Percentiles rank a stretch among this genome's conserved stretches.
phyloP scores from a whole-genome alignment of 73 alveolate species.

The Chromera velia region DNA sequence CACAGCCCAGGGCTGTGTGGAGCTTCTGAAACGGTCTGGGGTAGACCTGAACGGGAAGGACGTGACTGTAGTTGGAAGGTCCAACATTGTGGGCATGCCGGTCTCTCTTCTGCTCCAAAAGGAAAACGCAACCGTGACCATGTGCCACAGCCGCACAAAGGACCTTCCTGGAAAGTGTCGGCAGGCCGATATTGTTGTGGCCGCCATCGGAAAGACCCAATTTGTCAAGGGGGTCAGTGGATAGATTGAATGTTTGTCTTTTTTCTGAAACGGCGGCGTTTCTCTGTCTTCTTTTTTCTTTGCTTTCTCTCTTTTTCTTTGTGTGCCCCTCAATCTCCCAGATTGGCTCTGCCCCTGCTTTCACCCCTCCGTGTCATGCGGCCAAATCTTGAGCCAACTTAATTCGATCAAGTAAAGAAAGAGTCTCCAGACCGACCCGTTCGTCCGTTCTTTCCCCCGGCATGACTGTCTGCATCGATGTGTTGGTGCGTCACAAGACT shows the following conservation, averaged over 20 bases:
- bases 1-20: conserved; percentile 43
- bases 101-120: conserved; percentile 49
- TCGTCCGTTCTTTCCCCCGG: too few relatives aligned
- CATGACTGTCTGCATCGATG: too few relatives aligned
- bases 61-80: conserved; percentile 57
- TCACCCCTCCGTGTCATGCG: too few relatives aligned
- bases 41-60: conserved; percentile 45
- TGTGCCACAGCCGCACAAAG: conserved; percentile 61
- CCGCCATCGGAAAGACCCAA: conserved; percentile 55
- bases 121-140: conserved; percentile 56
- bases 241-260: background rate
- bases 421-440: too few relatives aligned
- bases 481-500: too few relatives aligned
- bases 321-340: conserved; percentile 14
- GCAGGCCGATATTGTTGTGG: conserved; percentile 53
- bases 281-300: background rate
- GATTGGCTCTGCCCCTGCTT: too few relatives aligned
- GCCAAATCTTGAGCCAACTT: too few relatives aligned
- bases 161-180: conserved; percentile 38
- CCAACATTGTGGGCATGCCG: conserved; percentile 70
- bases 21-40: conserved; percentile 13
- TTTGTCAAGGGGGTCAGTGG: conserved; percentile 32
- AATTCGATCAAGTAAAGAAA: too few relatives aligned
- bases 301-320: background rate
- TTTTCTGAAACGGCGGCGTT: background rate